A percentile compares a stretch with the other conserved stretches of the same genome.
phyloP scores from a whole-genome alignment of 2,329 filamentous ascomycete genomes.

The Teratosphaeria viscida region DNA sequence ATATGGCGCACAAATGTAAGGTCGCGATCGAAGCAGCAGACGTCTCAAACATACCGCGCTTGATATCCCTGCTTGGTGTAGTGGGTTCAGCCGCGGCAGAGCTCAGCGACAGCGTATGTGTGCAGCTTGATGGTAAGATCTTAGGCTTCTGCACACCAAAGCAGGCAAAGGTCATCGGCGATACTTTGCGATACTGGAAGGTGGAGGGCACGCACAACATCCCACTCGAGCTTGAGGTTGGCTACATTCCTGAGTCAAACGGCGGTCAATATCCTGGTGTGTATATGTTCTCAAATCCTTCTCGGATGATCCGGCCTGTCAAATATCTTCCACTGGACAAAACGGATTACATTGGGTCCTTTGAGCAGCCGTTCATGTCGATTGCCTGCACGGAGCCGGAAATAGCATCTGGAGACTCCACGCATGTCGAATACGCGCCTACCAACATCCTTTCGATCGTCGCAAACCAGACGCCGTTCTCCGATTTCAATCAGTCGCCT shows the following conservation, averaged over 20 bases:
- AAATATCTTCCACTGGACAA: constrained; percentile 83
- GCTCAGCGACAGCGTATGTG: constrained; percentile 71
- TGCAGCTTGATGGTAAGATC: constrained; percentile 83
- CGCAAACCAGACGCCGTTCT: constrained; percentile 98
- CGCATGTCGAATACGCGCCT: constrained; percentile 86
- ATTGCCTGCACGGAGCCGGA: constrained; percentile 87
- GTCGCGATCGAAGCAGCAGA: constrained; percentile 70
- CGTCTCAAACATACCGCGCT: constrained; percentile 59
- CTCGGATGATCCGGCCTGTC: constrained; percentile 81
- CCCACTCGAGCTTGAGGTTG: constrained; percentile 78
- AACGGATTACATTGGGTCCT: constrained; percentile 79
- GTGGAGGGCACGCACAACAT: constrained; percentile 75
- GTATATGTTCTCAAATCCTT: constrained; percentile 79
- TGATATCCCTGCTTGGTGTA: constrained; percentile 72
- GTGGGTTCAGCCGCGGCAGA: constrained; percentile 65
- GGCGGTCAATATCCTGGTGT: constrained; percentile 94
- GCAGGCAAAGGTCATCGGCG: constrained; percentile 69
- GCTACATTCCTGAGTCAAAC: constrained; percentile 75
- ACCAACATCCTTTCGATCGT: constrained; percentile 97
- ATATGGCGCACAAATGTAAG: constrained; percentile 88
- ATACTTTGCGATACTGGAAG: constrained; percentile 90
- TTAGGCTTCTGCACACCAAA: constrained; percentile 83
- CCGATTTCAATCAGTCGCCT: constrained; percentile 95
- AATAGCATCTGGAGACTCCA: constrained; percentile 76
- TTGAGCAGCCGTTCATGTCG: constrained; percentile 97